A percentile compares a stretch with the other conserved stretches of the same genome.
Conservation (phyloP, 2,329 filamentous ascomycete species). For the Stagonosporopsis vannaccii region DNA sequence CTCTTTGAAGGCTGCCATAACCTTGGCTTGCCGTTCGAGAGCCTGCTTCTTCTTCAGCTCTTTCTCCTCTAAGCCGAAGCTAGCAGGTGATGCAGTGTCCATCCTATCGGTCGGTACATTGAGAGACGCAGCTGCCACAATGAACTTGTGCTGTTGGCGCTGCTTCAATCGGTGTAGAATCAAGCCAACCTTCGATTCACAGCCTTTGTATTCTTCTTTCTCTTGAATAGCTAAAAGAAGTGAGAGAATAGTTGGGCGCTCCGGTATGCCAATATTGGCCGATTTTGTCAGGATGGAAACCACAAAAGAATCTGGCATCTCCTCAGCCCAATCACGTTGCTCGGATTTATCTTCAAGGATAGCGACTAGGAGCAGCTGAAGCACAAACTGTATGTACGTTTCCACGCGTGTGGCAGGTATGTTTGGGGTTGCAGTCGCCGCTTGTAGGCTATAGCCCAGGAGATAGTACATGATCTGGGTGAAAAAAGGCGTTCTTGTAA, state of each 20-base stretch:
- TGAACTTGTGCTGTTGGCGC: constrained; percentile 77
- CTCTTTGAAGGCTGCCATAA: constrained; percentile 98
- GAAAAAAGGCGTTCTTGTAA: constrained; percentile 86
- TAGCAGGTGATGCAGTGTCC: constrained; percentile 82
- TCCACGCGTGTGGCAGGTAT: constrained; percentile 86
- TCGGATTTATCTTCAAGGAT: constrained; percentile 79
- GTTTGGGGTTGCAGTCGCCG: constrained; percentile 71
- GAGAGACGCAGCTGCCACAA: constrained; percentile 66
- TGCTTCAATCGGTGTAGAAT: constrained; percentile 86
- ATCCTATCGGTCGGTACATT: constrained; percentile 77
- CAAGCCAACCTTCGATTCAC: constrained; percentile 82
- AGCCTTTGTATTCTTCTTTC: constrained; percentile 80
- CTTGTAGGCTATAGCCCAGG: constrained; percentile 79
- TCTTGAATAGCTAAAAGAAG: constrained; percentile 62
- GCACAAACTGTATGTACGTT: constrained; percentile 86
- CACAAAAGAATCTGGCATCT: constrained; percentile 71
- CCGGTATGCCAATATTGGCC: constrained; percentile 55
- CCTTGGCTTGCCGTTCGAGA: constrained; percentile 84
- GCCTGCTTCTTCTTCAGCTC: constrained; percentile 92
- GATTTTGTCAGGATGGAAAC: constrained; percentile 71
- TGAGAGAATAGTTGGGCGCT: constrained; percentile 58
- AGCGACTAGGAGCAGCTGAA: constrained; percentile 87
- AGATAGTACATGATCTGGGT: constrained; percentile 90
- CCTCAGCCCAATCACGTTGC: constrained; percentile 48
- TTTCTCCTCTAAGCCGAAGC: constrained; percentile 66